Conservation (phyloP, 2,329 filamentous ascomycete species). For the Colletotrichum gloeosporioides region DNA sequence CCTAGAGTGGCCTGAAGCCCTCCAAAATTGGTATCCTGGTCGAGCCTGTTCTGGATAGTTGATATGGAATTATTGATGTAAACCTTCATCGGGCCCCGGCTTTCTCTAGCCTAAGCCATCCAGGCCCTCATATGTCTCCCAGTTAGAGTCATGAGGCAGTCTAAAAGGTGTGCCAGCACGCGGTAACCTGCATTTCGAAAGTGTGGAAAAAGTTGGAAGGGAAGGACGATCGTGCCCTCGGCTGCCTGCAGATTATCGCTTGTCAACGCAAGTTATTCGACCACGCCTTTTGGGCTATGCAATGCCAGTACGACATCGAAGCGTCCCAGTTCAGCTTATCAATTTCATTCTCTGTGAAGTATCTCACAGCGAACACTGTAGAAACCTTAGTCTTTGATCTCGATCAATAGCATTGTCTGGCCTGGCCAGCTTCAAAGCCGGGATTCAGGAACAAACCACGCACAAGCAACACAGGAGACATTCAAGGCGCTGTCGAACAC, state of each 20-base stretch:
- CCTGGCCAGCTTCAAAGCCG: not conserved
- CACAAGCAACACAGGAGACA: not conserved
- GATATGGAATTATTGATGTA: not conserved
- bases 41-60: not conserved
- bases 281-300: not conserved
- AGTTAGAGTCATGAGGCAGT: no score
- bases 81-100: rapidly evolving
- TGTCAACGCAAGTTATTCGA: not conserved
- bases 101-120: no score
- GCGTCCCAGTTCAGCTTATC: not conserved
- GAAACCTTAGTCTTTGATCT: not conserved
- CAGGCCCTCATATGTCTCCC: no score
- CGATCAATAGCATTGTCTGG: not conserved
- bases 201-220: no score
- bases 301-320: not conserved
- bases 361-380: not conserved
- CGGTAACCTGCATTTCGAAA: no score
- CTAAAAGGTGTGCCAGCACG: no score
- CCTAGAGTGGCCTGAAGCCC: not conserved
- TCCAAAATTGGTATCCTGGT: not conserved
- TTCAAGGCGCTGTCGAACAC: not conserved
- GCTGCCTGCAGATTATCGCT: not conserved
- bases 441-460: not conserved
- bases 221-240: not conserved
- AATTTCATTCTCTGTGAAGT: no score